phyloP scores from a whole-genome alignment of 345 rosid species.

The Hibiscus syriacus region DNA sequence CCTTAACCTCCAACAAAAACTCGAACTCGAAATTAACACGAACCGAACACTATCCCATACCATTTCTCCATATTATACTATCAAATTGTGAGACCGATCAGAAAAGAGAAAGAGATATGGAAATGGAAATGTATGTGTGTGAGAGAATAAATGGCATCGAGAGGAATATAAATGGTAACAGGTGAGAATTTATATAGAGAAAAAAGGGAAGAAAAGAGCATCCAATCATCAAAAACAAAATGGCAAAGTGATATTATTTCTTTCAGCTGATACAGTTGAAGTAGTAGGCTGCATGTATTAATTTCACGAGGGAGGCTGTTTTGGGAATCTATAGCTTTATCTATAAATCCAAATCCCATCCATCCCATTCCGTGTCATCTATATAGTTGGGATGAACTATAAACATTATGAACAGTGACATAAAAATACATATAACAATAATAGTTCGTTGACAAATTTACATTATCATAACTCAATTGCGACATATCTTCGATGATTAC shows the following conservation, averaged over 20 bases:
- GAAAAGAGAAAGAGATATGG: background rate
- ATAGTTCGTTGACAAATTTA: too few relatives aligned
- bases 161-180: slow-evolving; percentile 10
- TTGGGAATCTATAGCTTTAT: background rate
- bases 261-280: slow-evolving; percentile 18
- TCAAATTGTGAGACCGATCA: background rate
- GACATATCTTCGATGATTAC: too few relatives aligned
- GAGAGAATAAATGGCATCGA: background rate
- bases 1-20: slow-evolving; percentile 18
- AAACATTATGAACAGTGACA: too few relatives aligned
- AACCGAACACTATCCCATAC: slow-evolving; percentile 11
- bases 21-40: slow-evolving; percentile 2
- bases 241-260: background rate
- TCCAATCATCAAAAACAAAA: background rate
- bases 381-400: too few relatives aligned
- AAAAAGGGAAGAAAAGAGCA: too few relatives aligned
- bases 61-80: slow-evolving; percentile 25
- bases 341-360: too few relatives aligned
- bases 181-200: slow-evolving; percentile 20
- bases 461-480: too few relatives aligned
- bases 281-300: slow-evolving; percentile 23
- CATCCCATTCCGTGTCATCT: too few relatives aligned
- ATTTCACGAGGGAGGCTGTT: slow-evolving; percentile 28
- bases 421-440: too few relatives aligned
- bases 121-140: background rate